Conservation (phyloP, 306 rosid species). For the Luffa aegyptiaca region DNA sequence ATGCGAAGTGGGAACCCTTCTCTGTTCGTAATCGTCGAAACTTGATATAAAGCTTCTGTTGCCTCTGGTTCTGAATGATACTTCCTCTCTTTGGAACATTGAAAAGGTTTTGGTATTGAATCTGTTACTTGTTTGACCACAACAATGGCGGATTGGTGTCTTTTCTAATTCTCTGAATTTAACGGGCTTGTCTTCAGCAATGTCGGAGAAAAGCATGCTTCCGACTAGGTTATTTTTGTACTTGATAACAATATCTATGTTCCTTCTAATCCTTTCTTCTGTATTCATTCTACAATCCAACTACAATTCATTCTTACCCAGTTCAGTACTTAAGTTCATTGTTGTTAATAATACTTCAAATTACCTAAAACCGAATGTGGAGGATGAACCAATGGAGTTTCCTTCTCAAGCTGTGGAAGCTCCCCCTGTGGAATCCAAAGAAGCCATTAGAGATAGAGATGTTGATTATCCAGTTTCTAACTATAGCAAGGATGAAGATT, state of each 20-base stretch:
- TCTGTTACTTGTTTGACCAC: not conserved
- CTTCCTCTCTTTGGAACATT: not conserved
- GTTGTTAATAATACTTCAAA: conserved; percentile 51
- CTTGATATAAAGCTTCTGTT: not conserved
- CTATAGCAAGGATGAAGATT: conserved; percentile 19
- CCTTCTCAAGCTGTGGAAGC: conserved; percentile 23
- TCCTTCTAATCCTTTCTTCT: conserved; percentile 65
- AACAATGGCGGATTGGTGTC: not conserved
- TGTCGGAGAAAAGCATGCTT: conserved; percentile 67
- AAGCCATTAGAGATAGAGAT: conserved; percentile 15
- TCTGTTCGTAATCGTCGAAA: not conserved
- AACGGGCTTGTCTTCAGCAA: conserved; percentile 15
- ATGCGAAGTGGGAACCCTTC: not conserved
- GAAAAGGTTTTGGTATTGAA: not conserved
- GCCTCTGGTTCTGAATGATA: not conserved
- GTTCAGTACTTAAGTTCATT: conserved; percentile 62
- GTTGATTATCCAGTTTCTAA: conserved; percentile 23
- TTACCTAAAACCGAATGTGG: conserved; percentile 40
- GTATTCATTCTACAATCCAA: conserved; percentile 62
- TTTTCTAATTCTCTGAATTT: not conserved
- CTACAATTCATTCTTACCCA: conserved; percentile 50
- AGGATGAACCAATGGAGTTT: conserved; percentile 21
- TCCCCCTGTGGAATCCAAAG: conserved; percentile 12
- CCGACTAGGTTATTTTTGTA: conserved; percentile 54
- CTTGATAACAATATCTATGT: conserved; percentile 49